Percentiles rank a stretch among this genome's conserved stretches.
phyloP scores from a whole-genome alignment of 345 rosid genomes.

The Linum trigynum region DNA sequence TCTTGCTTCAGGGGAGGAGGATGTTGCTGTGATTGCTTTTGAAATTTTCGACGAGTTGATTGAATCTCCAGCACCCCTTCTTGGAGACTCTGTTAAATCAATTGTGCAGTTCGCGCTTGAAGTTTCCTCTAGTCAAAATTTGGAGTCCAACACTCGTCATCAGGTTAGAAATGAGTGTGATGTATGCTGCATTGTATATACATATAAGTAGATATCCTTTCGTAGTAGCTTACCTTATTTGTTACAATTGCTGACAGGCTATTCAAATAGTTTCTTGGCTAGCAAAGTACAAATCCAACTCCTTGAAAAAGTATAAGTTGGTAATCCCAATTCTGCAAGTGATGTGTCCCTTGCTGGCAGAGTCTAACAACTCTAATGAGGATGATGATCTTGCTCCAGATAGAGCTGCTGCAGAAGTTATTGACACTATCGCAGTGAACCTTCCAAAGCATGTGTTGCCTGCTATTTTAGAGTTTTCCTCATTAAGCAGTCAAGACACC shows the following conservation, averaged over 20 bases:
- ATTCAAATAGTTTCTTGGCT: constrained; percentile 98
- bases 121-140: constrained; percentile 78
- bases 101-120: constrained; percentile 95
- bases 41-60: constrained; percentile 98
- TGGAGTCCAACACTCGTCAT: constrained; percentile 81
- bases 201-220: neutral
- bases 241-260: constrained; percentile 50
- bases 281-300: constrained; percentile 81
- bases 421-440: constrained; percentile 91
- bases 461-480: constrained; percentile 79
- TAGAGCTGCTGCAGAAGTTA: constrained; percentile 99
- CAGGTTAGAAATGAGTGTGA: constrained; percentile 50
- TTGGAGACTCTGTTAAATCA: constrained; percentile 92
- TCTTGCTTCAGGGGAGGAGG: constrained; percentile 90
- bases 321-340: constrained; percentile 85
- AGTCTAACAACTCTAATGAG: constrained; percentile 58
- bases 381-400: constrained; percentile 98
- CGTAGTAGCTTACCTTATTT: constrained; percentile 12
- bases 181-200: constrained; percentile 3
- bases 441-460: constrained; percentile 80
- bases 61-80: constrained; percentile 98
- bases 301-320: constrained; percentile 78
- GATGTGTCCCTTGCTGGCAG: constrained; percentile 94
- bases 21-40: constrained; percentile 92
- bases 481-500: constrained; percentile 55